Conservation (phyloP, 2,329 filamentous ascomycete species). For the Calonectria ilicicola region DNA sequence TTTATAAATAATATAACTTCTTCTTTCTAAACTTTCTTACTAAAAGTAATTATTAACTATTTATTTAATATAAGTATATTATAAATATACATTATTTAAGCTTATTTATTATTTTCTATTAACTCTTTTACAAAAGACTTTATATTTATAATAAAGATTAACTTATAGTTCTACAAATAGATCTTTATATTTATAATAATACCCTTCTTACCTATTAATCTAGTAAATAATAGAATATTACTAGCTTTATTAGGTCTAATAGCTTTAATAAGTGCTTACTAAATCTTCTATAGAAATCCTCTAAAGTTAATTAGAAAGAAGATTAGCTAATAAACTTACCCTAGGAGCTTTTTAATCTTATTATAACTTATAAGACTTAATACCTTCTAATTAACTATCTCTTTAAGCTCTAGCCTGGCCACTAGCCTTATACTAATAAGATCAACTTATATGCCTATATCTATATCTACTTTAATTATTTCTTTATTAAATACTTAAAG, state of each 20-base stretch:
- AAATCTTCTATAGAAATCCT: not conserved
- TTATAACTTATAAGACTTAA: not conserved
- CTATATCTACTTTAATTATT: not conserved
- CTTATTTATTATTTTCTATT: not conserved
- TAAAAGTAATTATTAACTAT: not conserved
- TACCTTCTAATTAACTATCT: too few species aligned
- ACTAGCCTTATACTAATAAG: not conserved
- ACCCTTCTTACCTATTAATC: not conserved
- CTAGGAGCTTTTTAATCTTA: not conserved
- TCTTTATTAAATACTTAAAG: not conserved
- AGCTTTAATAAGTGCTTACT: not conserved
- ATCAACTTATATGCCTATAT: not conserved
- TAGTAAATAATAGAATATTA: not conserved
- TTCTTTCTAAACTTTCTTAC: not conserved
- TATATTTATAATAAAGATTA: not conserved
- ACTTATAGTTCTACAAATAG: not conserved
- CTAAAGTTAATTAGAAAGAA: not conserved
- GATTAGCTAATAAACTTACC: not conserved
- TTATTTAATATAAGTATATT: not conserved
- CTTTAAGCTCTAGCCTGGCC: too few species aligned
- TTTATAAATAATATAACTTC: not conserved
- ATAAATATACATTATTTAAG: conserved; percentile 2
- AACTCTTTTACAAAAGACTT: not conserved
- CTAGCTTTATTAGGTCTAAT: not conserved
- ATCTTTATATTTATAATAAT: not conserved